Evolutionary conservation across 1,284 basidiomycete species (phyloP).

Genomic region (Austroboletus sp.): DNA sequence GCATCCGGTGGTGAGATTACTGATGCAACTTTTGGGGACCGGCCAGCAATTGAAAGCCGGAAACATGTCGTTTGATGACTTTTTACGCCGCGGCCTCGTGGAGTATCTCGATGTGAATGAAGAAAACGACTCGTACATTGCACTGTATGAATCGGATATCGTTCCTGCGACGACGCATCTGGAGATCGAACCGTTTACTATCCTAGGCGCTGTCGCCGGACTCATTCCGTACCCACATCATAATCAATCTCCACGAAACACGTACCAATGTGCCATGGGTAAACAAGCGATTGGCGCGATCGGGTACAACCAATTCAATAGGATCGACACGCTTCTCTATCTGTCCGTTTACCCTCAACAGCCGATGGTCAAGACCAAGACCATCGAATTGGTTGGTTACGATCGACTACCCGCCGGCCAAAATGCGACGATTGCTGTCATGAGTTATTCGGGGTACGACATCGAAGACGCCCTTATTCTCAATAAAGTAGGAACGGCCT

Average conservation of each 20-base stretch:
- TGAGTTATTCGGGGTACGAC: conserved; percentile 99
- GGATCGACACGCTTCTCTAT: conserved; percentile 98
- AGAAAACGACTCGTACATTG: conserved; percentile 97
- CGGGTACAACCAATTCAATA: conserved; percentile 94
- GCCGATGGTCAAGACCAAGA: conserved; percentile 99
- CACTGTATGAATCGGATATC: conserved; percentile 89
- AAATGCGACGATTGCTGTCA: conserved; percentile 97
- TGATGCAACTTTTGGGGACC: conserved; percentile 14
- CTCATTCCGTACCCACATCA: conserved; percentile 99
- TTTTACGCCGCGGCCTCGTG: conserved; percentile 89
- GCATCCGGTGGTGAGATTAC: background rate
- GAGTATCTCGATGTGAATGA: conserved; percentile 99
- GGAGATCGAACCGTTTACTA: conserved; percentile 97
- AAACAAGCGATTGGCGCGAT: conserved; percentile 99
- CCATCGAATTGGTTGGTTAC: conserved; percentile 94
- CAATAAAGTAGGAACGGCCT: conserved; percentile 81
- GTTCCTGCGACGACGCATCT: conserved; percentile 83
- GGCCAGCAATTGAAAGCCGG: conserved; percentile 73
- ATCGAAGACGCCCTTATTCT: conserved; percentile 98
- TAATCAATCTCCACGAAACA: conserved; percentile 98
- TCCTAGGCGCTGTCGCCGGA: conserved; percentile 95
- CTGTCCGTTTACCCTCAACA: conserved; percentile 98
- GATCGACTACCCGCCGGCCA: conserved; percentile 96
- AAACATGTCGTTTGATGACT: conserved; percentile 86
- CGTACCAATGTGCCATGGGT: conserved; percentile 99